Base-by-base conservation (phyloP, 2,329 filamentous ascomycete species). In the Colletotrichum navitas region DNA sequence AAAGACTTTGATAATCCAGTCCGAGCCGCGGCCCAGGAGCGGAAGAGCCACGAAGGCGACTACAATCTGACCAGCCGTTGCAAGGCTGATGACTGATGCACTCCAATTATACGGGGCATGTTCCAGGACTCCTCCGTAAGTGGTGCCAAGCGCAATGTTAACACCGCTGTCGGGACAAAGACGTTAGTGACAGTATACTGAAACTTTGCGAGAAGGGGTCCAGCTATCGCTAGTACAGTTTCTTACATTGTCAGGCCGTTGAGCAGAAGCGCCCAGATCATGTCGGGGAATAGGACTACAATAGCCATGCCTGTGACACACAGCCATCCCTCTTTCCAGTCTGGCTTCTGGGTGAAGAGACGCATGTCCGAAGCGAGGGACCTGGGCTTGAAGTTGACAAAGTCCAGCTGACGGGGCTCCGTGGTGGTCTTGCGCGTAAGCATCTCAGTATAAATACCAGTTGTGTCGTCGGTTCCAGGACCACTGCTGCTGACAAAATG, bases 121-220 rank as follows among this genome's bases (percentile, higher is more conserved):
- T 4, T 78, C 76, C 24, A 84, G 62, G 45, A 84, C 80, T 41
- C 66, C 77, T 26, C 80, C 78, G 68, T 83, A 85, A 0, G 82
- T 84, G 1, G 82, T 83, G 8, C 79, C 80, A 24, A 84, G 80
- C n/a, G 81, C 82, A 29, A 85, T 80, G 68, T 84, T 83, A 59
- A 80, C 78, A 1, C 83, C 83, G 3, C 66, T 68, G 21, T 14
- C 11, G 83, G 76, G 1, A 79, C 81, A 6, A 81, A 73, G 0
- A 82, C 81, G 63, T 73, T 64, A 62, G 68, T 52, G 67, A 54
- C 34, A 63, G 65, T 49, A 68, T 45, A 60, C 62, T 58, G 66
- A 58, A 66, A 61, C 52, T 64, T 73, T 60, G 24, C 32, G 41
- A 49, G 26, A n/a, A 11, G 21, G 29, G 3, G 5, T 6, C 14